Base-by-base conservation (phyloP, 2,329 filamentous ascomycete genomes). In the Trematosphaeria pertusa region DNA sequence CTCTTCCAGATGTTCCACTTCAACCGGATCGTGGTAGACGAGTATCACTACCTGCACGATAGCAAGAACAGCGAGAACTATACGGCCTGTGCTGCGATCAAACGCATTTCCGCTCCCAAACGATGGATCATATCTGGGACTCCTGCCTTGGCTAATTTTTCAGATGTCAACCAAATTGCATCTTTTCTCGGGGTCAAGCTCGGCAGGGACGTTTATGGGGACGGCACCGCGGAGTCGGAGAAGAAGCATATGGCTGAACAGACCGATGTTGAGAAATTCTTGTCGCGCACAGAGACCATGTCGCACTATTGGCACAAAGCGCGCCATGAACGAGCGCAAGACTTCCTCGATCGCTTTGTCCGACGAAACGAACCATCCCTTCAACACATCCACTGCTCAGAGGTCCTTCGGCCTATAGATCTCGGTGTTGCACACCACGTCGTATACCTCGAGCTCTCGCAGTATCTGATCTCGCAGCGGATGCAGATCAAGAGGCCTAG, bases 51-150 rank as follows among this genome's bases (percentile, higher is more conserved):
- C 51, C 69, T 81, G 4, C 72, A 74, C 15, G 55, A 34, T 60
- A 71, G 12, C 64, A 76, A 38, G 69, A 74, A 48, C 19, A 41
- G 50, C 3, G 47, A 50, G 4, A 65, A 56, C 17, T 38, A 51
- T 18, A 18, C 61, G 1, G 48, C 60, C 1, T 62, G 59, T 1
- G 62, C 73, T 0, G 70, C 74, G 0, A 67, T 84, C 4, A 69
- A 75, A 5, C 70, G 69, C 0, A 58, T 86, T 1, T 60, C 75
- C 19, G 77, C 81, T 9, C 71, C 75, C 32, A 82, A 79, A 31
- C 78, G 77, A 43, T 87, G 85, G 84, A 73, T 85, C 5, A 69
- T 88, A 2, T 87, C 84, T 0, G 85, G 82, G 3, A 88, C 85
- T 1, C 85, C 85, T 1, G 74, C 77, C 0, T 59, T 87, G 2